These are phyloP conservation scores for Apiotrichum akiyoshidainum DNA, from an alignment of 1,284 basidiomycete genomes.

Conservation along the genomic window DNA sequence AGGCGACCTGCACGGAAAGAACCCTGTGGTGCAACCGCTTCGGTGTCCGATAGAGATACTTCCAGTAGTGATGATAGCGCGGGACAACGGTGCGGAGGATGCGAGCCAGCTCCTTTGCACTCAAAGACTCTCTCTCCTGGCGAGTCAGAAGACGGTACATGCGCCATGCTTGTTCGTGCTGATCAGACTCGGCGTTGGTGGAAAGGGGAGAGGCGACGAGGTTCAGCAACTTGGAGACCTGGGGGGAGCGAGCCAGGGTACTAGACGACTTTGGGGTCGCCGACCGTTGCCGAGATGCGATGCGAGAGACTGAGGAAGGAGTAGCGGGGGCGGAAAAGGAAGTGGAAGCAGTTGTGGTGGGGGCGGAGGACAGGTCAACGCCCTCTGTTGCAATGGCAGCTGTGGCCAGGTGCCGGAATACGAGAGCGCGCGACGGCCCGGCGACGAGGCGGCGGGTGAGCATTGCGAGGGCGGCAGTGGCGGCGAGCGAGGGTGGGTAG, in stretches of 20 bases:
- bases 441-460: conserved; percentile 14
- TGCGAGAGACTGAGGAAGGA: neutral
- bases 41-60: neutral
- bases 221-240: conserved; percentile 1
- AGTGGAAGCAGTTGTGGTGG: neutral
- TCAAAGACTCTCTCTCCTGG: conserved; percentile 7
- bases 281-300: neutral
- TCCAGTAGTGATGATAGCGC: conserved; percentile 12
- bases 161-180: neutral
- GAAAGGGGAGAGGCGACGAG: neutral
- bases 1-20: neutral
- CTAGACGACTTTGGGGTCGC: neutral
- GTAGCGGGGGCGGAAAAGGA: neutral
- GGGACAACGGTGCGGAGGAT: conserved; percentile 18
- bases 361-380: neutral
- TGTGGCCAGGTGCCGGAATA: conserved; percentile 8
- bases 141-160: conserved; percentile 7
- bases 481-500: neutral
- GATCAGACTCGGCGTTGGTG: neutral
- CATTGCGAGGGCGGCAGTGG: conserved; percentile 7
- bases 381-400: conserved; percentile 3
- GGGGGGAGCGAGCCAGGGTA: neutral
- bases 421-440: conserved; percentile 12
- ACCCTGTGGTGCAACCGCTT: neutral
- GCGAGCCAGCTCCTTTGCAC: conserved; percentile 3